phyloP scores from a whole-genome alignment of 2,329 filamentous ascomycete genomes.

The Fusarium goolgardi region DNA sequence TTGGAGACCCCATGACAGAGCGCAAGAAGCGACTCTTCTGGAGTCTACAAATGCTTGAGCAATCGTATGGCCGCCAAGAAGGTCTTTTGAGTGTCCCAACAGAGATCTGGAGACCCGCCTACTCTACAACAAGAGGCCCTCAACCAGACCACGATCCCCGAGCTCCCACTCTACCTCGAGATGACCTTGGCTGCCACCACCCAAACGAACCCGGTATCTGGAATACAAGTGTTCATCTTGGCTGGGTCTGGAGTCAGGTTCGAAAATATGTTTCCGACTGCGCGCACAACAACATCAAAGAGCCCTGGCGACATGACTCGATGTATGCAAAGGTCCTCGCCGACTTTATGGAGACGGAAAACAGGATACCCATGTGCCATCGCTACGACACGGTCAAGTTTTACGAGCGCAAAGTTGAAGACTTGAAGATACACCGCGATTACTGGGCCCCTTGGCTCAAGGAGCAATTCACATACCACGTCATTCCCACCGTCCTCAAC shows the following conservation, averaged over 20 bases:
- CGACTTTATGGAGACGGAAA: slow-evolving; percentile 64
- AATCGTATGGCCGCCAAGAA: slow-evolving; percentile 61
- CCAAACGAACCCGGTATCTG: slow-evolving; percentile 60
- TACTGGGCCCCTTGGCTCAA: slow-evolving; percentile 66
- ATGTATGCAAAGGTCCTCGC: slow-evolving; percentile 63
- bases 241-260: slow-evolving; percentile 63
- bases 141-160: slow-evolving; percentile 48
- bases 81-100: slow-evolving; percentile 57
- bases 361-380: slow-evolving; percentile 61
- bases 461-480: slow-evolving; percentile 65
- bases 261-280: slow-evolving; percentile 61
- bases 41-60: slow-evolving; percentile 63
- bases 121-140: slow-evolving; percentile 42
- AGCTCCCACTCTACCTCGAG: slow-evolving; percentile 57
- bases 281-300: slow-evolving; percentile 58
- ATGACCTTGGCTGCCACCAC: slow-evolving; percentile 57
- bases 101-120: slow-evolving; percentile 55
- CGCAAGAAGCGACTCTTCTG: slow-evolving; percentile 63
- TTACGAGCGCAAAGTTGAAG: slow-evolving; percentile 60
- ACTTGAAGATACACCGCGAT: slow-evolving; percentile 57
- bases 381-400: slow-evolving; percentile 65
- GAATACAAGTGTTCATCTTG: slow-evolving; percentile 61
- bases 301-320: slow-evolving; percentile 64
- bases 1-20: slow-evolving; percentile 53
- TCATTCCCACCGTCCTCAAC: slow-evolving; percentile 63